Evolutionary conservation across 495 filamentous ascomycete species (phyloP), one percentile per base, ranked within the genome.

Genomic region (Daldinia caldariorum): DNA sequence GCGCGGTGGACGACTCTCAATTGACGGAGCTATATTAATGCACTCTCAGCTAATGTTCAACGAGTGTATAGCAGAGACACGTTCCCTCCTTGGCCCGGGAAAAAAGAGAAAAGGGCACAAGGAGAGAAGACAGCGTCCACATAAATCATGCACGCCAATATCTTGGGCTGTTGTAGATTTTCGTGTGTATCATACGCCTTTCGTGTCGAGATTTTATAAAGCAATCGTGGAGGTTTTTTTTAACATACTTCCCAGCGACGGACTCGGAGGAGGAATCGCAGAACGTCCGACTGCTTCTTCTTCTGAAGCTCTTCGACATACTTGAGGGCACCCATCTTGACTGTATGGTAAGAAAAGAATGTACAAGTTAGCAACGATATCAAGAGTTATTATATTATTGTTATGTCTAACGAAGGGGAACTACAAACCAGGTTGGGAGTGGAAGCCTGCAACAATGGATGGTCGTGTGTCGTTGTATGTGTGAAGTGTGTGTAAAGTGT

Each of bases 11-110:
- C 94, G 85, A 95, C 94, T 85, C 97, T 94, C 83, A 97, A 85
- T 88, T 97, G 94, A 85, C 94, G 94, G 81, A 96, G 92, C 94
- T 97, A 94, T 92, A 93, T 94, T 94, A 89, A 84, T 94, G 91
- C 92, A 97, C 93, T 97, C 93, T 97, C 93, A 97, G 94, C 93
- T 90, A 90, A 89, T 84, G 93, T 95, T 97, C 94, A 97, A 94
- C 92, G 93, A 97, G 93, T 95, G 91, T 93, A 94, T 92, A 97
- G 91, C 94, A 95, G 76, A 79, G 79, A 81, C 80, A 73, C 75
- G 58, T 72, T 73, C 67, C 63, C 63, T 66, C 61, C 58, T 20
- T 38, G 56, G 26, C 26, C 55, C 49, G 63, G 56, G 58, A 47
- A 53, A 66, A 59, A 26, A 26, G 3, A 3, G 59, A 59, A 26